Percentiles rank a stretch among this genome's conserved stretches.
phyloP scores from a whole-genome alignment of 2,329 filamentous ascomycete genomes.

The Teratosphaeria nubilosa region DNA sequence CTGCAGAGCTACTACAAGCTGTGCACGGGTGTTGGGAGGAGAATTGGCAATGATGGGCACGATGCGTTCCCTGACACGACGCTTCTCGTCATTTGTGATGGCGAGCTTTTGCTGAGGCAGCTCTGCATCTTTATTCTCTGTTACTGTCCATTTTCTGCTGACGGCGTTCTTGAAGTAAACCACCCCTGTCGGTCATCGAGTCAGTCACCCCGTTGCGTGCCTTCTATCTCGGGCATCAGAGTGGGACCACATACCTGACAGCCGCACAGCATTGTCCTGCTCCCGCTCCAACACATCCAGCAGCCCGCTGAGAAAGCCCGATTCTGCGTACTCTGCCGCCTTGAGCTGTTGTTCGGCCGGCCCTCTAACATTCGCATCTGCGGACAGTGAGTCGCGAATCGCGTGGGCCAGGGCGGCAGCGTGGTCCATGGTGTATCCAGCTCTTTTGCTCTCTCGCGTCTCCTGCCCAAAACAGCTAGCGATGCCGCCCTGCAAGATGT shows the following conservation, averaged over 20 bases:
- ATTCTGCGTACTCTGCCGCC: slow-evolving; percentile 61
- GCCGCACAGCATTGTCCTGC: slow-evolving; percentile 70
- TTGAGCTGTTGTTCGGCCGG: background rate
- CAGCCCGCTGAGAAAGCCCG: slow-evolving; percentile 84
- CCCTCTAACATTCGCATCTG: background rate
- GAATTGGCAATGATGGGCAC: slow-evolving; percentile 74
- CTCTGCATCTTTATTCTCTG: slow-evolving; percentile 51
- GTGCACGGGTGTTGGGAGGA: slow-evolving; percentile 71
- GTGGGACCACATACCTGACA: slow-evolving; percentile 59
- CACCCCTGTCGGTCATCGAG: slow-evolving; percentile 53
- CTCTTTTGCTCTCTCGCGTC: background rate
- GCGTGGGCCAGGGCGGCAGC: background rate
- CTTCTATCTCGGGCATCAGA: slow-evolving; percentile 8
- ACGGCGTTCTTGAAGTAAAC: slow-evolving; percentile 98
- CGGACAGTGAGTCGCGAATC: background rate
- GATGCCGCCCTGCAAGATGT: background rate
- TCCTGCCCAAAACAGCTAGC: background rate
- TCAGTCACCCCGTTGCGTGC: slow-evolving; percentile 3
- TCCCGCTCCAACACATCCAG: slow-evolving; percentile 84
- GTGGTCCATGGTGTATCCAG: background rate
- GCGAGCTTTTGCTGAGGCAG: slow-evolving; percentile 49
- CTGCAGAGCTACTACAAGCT: slow-evolving; percentile 88
- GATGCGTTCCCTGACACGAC: slow-evolving; percentile 73
- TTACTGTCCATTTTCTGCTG: slow-evolving; percentile 70
- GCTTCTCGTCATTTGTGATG: slow-evolving; percentile 85